These are phyloP conservation scores for Hypoxylon sp. DNA, from an alignment of 2,329 filamentous ascomycete species.

Conservation along the genomic window DNA sequence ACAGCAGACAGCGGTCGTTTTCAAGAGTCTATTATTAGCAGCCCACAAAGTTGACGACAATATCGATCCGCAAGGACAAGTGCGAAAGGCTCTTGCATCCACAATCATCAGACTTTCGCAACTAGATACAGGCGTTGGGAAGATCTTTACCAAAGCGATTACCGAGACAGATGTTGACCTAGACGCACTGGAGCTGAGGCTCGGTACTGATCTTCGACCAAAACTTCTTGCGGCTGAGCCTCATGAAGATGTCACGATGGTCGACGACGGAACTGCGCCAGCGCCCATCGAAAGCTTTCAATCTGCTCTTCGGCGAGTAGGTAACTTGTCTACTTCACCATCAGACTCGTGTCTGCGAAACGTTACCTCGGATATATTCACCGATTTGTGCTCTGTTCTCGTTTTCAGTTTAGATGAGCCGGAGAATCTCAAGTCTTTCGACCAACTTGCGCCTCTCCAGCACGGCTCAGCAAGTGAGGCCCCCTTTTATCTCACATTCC, in stretches of 20 bases:
- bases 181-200: conserved; percentile 79
- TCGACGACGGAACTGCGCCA: conserved; percentile 49
- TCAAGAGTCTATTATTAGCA: conserved; percentile 75
- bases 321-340: conserved; percentile 55
- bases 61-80: conserved; percentile 67
- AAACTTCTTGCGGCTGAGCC: conserved; percentile 64
- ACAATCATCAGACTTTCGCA: conserved; percentile 77
- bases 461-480: conserved; percentile 69
- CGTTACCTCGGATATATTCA: conserved; percentile 67
- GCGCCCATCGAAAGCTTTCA: conserved; percentile 47
- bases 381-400: conserved; percentile 72
- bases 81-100: conserved; percentile 75
- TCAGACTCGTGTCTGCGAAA: conserved; percentile 67
- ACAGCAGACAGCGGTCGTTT: conserved; percentile 73
- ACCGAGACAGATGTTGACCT: conserved; percentile 79
- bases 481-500: conserved; percentile 81
- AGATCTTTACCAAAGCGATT: conserved; percentile 77
- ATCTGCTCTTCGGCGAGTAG: conserved; percentile 48
- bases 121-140: conserved; percentile 69
- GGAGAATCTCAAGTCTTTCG: conserved; percentile 64
- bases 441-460: conserved; percentile 68
- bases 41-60: conserved; percentile 71
- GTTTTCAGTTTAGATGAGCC: conserved; percentile 56
- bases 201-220: conserved; percentile 78
- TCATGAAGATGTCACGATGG: conserved; percentile 68